Base-by-base conservation (phyloP, 108 stramenopile genomes). In the Cyclotella sp. region DNA sequence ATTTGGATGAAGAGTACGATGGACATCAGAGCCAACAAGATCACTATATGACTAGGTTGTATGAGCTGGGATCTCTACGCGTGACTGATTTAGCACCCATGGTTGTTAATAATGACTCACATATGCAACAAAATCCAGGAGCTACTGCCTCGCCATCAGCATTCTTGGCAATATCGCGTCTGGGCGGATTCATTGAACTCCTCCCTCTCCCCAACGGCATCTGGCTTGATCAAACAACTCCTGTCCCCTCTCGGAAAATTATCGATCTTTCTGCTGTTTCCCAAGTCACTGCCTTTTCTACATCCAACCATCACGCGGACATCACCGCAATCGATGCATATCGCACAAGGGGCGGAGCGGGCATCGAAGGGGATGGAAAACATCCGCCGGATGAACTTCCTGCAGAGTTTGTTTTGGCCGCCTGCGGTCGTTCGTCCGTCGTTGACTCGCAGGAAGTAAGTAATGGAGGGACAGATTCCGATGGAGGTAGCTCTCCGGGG, bases 151-250 rank as follows among this genome's bases (percentile, higher is more conserved):
- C 72, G 10, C 53, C 76, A 39, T 40, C 70, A 13, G 76, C 77
- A 24, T 76, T 83, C 29, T 59, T 95, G 42, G 89, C 71, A 16
- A 67, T 95, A 11, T 79, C 88, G 14, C 89, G 94, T 46, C 68
- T 95, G 65, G 92, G 94, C 24, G 94, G 90, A 12, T 89, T 70
- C 64, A 73, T 95, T 19, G 94, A 95, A 73, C 70, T 95, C 12
- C 55, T 95, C 18, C 88, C 89, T 24, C 15, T 95, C 9, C 88
- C 92, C 27, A 68, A 67, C n/a, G 64, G 72, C 57, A 34, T 95
- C 15, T 93, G 92, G 89, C 61, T 65, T 61, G 30, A 39, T 61
- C 0, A 61, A 34, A 39, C 34, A 13, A 3, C 0, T 1, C 30
- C 34, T 34, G 0, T 70, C 77, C 55, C 55, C 24, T 34, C 21